Base-by-base conservation (phyloP, 495 filamentous ascomycete species). In the Neurospora sublineolata region DNA sequence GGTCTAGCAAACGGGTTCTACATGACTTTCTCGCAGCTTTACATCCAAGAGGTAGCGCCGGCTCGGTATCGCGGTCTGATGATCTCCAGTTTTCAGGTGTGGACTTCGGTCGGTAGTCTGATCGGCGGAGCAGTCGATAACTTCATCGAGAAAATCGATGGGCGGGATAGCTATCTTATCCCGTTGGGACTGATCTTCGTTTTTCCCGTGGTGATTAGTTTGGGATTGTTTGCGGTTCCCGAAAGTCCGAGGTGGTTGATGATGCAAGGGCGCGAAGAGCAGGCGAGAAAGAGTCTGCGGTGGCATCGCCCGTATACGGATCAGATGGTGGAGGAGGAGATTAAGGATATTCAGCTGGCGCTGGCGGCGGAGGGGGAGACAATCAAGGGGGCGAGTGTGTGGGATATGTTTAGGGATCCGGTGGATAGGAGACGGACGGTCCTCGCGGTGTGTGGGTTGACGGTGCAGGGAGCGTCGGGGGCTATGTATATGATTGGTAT, bases 231-330 rank as follows among this genome's bases (percentile, higher is more conserved):
- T 69, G 86, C 89, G 73, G 84, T 90, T 42, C 87, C 88, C 3
- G 88, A 90, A 76, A 86, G 84, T 12, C 88, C 88, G 0, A 83
- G 88, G 20, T 90, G 88, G 88, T 79, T 90, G 37, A 78, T 87
- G 33, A 81, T 83, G 69, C 79, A 83, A 18, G 83, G 83, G 3
- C 80, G 79, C 37, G 64, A 76, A 11, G 84, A 84, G 18, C 76
- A 85, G 67, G 87, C 86, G 7, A 78, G 77, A 23, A 82, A 78
- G 70, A 75, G 83, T 1, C 79, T 88, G 33, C 73, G 73, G 10
- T 83, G 83, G 75, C 76, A 86, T 30, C 71, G 85, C 27, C 84
- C 86, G 7, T 69, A 69, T 52, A 77, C 79, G 40, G 76, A 81
- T 46, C 77, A 83, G 30, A 77, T 71, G 11, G 80, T 86, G 14